Evolutionary conservation across 345 rosid species (phyloP).

Genomic region (Jatropha curcas): DNA sequence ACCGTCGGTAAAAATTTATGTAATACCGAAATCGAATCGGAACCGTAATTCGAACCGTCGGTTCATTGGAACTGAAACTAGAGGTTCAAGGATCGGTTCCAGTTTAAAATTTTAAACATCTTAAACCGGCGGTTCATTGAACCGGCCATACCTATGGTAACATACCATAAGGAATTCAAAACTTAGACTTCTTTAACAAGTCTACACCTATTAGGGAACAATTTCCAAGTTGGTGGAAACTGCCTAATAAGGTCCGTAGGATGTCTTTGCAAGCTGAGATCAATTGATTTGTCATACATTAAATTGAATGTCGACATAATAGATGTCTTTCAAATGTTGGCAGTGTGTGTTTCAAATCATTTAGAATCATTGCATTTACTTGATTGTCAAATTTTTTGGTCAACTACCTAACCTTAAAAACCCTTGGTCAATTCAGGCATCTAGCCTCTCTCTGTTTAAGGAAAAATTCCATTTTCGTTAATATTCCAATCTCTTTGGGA

Average conservation of each 20-base stretch:
- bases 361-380: slow-evolving; percentile 30
- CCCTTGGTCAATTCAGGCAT: not conserved
- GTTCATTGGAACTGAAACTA: too few species aligned
- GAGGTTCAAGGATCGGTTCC: too few species aligned
- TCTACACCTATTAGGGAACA: slow-evolving; percentile 24
- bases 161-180: not conserved
- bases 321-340: slow-evolving; percentile 38
- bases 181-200: slow-evolving; percentile 28
- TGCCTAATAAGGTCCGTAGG: not conserved
- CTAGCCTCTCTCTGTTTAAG: not conserved
- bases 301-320: slow-evolving; percentile 32
- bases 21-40: too few species aligned
- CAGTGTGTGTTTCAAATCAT: slow-evolving; percentile 23
- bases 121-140: too few species aligned
- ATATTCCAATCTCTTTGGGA: slow-evolving; percentile 15
- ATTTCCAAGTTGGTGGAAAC: slow-evolving; percentile 23
- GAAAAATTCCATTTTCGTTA: slow-evolving; percentile 1
- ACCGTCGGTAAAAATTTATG: too few species aligned
- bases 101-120: too few species aligned
- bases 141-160: too few species aligned
- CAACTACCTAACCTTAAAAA: not conserved
- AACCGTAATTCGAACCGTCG: too few species aligned
- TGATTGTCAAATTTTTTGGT: not conserved
- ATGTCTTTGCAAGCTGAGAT: slow-evolving; percentile 33
- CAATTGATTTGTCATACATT: slow-evolving; percentile 47